phyloP scores from a whole-genome alignment of 208 protist species.

The Trypanosoma platydactyli region DNA sequence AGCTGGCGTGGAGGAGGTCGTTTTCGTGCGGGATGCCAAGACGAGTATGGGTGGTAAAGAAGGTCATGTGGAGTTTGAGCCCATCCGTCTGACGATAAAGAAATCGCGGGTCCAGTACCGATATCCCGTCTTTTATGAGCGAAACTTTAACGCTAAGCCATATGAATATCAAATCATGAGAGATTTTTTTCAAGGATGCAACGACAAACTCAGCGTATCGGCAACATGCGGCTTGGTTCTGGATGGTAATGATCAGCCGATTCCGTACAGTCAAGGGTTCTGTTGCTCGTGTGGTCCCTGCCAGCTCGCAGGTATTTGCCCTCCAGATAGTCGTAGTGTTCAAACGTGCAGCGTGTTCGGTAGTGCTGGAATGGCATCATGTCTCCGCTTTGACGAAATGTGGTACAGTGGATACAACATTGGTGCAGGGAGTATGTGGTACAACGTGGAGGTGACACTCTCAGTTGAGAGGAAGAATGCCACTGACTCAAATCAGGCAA shows the following conservation, averaged over 20 bases:
- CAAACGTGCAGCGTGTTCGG: constrained; percentile 62
- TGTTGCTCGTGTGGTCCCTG: constrained; percentile 84
- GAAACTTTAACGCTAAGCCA: constrained; percentile 85
- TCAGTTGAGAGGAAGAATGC: constrained; percentile 20
- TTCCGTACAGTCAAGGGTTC: constrained; percentile 85
- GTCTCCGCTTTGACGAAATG: constrained; percentile 68
- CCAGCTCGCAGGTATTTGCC: constrained; percentile 60
- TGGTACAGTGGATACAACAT: constrained; percentile 89
- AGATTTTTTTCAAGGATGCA: constrained; percentile 55
- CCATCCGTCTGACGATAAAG: constrained; percentile 60
- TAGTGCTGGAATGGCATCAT: constrained; percentile 62
- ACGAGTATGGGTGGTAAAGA: constrained; percentile 37
- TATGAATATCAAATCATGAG: constrained; percentile 66
- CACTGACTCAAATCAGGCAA: constrained; percentile 6
- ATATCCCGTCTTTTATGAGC: constrained; percentile 82
- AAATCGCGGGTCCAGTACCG: constrained; percentile 67
- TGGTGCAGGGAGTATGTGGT: constrained; percentile 53
- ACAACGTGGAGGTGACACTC: constrained; percentile 61
- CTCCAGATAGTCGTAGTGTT: constrained; percentile 44
- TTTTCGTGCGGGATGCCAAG: constrained; percentile 51
- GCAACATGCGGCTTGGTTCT: constrained; percentile 77
- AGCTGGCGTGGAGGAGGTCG: constrained; percentile 60
- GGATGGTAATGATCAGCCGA: constrained; percentile 35
- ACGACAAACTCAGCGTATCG: constrained; percentile 38
- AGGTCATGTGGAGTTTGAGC: constrained; percentile 45